These are phyloP conservation scores for Colletotrichum spinosum DNA, from an alignment of 2,329 filamentous ascomycete species.

Conservation along the genomic window DNA sequence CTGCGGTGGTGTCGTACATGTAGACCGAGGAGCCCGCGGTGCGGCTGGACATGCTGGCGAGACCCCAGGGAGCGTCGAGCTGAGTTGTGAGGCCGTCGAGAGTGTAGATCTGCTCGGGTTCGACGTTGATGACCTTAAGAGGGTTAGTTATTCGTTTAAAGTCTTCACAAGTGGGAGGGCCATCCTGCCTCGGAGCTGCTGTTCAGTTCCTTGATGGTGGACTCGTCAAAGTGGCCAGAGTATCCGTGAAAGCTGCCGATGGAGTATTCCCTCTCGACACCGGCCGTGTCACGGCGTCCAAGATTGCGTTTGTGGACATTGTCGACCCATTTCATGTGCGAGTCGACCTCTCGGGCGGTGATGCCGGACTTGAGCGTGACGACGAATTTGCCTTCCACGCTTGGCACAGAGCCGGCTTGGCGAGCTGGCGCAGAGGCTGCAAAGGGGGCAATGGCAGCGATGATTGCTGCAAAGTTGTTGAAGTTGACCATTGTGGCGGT, in stretches of 20 bases:
- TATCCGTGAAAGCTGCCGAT: conserved; percentile 54
- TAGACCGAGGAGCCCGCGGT: conserved; percentile 41
- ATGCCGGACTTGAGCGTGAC: conserved; percentile 39
- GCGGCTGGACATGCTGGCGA: conserved; percentile 55
- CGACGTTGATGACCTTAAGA: conserved; percentile 24
- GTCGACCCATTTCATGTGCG: conserved; percentile 50
- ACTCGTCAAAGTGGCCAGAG: conserved; percentile 56
- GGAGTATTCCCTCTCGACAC: conserved; percentile 55
- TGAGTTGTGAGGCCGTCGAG: conserved; percentile 44
- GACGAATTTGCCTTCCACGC: neutral
- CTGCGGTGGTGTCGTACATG: conserved; percentile 48
- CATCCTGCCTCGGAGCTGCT: conserved; percentile 45
- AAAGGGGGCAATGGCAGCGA: conserved; percentile 4
- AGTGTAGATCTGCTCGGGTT: conserved; percentile 26
- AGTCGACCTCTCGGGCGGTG: conserved; percentile 45
- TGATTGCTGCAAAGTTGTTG: conserved; percentile 6
- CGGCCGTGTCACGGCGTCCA: conserved; percentile 46
- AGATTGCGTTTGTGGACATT: conserved; percentile 51
- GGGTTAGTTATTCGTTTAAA: conserved; percentile 21
- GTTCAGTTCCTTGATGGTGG: conserved; percentile 52
- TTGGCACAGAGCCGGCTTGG: neutral
- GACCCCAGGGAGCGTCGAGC: conserved; percentile 54
- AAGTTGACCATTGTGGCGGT: conserved; percentile 12
- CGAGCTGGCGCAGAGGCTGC: neutral
- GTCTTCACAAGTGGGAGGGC: neutral